Evolutionary conservation across 2,329 filamentous ascomycete genomes (phyloP).

Genomic region (Clonostachys rhizophaga): DNA sequence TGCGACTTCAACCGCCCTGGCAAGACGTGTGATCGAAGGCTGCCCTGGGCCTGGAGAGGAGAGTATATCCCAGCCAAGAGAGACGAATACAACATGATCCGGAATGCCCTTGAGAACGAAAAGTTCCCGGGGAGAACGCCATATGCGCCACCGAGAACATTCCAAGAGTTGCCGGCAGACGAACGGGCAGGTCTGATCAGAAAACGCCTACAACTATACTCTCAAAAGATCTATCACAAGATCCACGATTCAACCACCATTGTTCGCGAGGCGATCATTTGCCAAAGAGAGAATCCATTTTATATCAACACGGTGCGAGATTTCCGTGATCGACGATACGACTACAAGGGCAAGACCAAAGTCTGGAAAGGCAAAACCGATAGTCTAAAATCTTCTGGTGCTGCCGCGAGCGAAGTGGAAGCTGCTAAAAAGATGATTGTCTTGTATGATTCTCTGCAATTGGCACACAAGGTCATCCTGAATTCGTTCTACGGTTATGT

Average conservation of each 20-base stretch:
- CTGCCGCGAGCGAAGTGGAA: conserved; percentile 72
- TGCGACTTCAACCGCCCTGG: conserved; percentile 98
- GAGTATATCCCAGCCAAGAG: conserved; percentile 94
- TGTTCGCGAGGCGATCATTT: conserved; percentile 94
- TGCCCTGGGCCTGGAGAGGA: conserved; percentile 98
- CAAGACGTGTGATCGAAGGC: conserved; percentile 89
- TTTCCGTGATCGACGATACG: conserved; percentile 94
- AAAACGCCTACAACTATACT: conserved; percentile 87
- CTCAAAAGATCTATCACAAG: conserved; percentile 99
- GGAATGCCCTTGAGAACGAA: conserved; percentile 86
- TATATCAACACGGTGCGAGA: conserved; percentile 95
- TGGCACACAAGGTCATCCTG: conserved; percentile 97
- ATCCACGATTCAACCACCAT: conserved; percentile 94
- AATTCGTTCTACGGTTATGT: conserved; percentile 99
- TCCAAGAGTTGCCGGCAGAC: conserved; percentile 74
- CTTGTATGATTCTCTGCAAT: conserved; percentile 88
- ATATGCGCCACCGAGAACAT: conserved; percentile 65
- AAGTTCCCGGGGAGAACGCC: conserved; percentile 78
- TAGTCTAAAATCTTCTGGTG: conserved; percentile 76
- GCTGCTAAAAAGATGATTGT: conserved; percentile 99
- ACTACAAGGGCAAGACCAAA: conserved; percentile 98
- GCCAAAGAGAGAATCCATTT: conserved; percentile 95
- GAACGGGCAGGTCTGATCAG: conserved; percentile 78
- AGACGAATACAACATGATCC: conserved; percentile 99
- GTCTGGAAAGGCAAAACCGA: conserved; percentile 98